Evolutionary conservation across 257 asterid species (phyloP).

Genomic region (Thymus quinquecostatus): DNA sequence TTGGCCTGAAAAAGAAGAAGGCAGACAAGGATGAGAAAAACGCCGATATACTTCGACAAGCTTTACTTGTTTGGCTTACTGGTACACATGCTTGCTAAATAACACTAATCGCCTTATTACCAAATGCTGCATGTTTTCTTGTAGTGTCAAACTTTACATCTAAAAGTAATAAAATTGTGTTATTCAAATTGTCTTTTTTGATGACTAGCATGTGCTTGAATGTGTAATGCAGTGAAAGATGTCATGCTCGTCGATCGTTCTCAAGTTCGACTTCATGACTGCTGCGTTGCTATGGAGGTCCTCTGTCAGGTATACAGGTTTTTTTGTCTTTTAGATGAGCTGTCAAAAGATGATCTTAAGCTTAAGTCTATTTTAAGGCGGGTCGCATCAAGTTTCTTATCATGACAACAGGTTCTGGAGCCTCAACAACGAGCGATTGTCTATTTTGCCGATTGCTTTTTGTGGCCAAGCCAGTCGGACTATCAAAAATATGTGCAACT

Average conservation of each 20-base stretch:
- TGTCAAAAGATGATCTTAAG: background rate
- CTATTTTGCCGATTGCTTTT: conserved; percentile 68
- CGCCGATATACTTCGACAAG: conserved; percentile 38
- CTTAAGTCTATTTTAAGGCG: background rate
- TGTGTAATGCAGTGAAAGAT: conserved; percentile 44
- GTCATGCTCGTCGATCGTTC: conserved; percentile 44
- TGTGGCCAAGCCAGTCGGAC: background rate
- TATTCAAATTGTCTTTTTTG: too few species aligned
- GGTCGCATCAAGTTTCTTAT: background rate
- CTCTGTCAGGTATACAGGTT: conserved; percentile 50
- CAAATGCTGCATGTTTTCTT: too few species aligned
- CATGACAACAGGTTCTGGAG: conserved; percentile 37
- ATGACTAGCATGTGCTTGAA: background rate
- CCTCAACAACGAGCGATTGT: conserved; percentile 70
- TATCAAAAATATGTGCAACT: background rate
- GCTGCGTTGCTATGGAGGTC: conserved; percentile 64
- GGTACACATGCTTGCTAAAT: conserved; percentile 36
- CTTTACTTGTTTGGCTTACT: conserved; percentile 53
- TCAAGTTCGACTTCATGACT: conserved; percentile 60
- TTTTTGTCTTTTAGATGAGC: background rate
- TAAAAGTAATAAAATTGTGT: background rate
- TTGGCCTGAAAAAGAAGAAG: conserved; percentile 32
- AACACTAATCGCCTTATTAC: background rate
- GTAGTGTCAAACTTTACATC: background rate
- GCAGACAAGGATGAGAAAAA: conserved; percentile 38